phyloP scores from a whole-genome alignment of 208 protist genomes.

The Wallacemonas sp. region DNA sequence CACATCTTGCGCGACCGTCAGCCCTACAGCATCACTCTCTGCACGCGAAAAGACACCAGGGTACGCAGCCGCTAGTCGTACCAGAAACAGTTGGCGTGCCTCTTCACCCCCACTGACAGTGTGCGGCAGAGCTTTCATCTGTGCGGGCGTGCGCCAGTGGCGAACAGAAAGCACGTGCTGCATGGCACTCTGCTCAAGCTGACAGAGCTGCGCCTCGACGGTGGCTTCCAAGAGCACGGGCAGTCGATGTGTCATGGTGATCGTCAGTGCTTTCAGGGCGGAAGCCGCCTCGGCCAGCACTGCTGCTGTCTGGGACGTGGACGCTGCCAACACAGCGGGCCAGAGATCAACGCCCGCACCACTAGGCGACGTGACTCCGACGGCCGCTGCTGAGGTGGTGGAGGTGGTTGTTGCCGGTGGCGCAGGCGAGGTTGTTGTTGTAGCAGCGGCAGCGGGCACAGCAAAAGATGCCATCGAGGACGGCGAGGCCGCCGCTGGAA shows the following conservation, averaged over 20 bases:
- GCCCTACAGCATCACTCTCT: not conserved
- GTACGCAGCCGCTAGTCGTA: not conserved
- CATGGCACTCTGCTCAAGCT: not conserved
- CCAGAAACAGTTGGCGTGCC: not conserved
- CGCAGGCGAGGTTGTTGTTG: no score
- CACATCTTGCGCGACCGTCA: not conserved
- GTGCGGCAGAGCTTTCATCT: no score
- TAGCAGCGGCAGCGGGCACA: not conserved
- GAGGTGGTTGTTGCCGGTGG: not conserved
- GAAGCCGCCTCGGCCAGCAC: no score
- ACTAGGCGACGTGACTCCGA: no score
- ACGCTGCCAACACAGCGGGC: not conserved
- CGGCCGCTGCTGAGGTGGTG: no score
- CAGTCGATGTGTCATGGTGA: not conserved
- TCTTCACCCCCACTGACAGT: no score
- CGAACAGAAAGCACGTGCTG: not conserved
- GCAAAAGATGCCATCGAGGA: not conserved
- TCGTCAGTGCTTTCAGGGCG: no score
- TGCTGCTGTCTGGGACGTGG: no score
- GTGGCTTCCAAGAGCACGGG: constrained; percentile 1
- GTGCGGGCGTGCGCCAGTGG: not conserved
- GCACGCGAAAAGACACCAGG: not conserved
- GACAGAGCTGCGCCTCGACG: not conserved
- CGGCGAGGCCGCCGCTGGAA: no score
- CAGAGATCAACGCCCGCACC: not conserved